Evolutionary conservation across 2,329 filamentous ascomycete genomes (phyloP), one percentile per base, ranked within the genome.

Genomic region (Albophoma yamanashiensis): DNA sequence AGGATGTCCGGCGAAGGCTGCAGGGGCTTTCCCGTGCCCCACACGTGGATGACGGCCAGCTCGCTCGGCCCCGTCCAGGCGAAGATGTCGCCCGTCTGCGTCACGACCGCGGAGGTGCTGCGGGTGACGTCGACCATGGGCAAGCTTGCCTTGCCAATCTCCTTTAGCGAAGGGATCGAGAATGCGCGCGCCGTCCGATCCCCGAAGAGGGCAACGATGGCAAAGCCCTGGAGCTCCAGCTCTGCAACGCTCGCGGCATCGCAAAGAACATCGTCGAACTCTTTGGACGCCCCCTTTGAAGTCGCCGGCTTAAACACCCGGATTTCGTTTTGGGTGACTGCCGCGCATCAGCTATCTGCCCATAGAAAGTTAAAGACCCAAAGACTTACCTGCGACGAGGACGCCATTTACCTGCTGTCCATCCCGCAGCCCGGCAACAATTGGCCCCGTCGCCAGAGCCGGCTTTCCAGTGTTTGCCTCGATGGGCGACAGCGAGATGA

Each of bases 41-140:
- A 97, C 15, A 92, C 84, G 62, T 91, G 88, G n/a, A 96, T 76
- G 36, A 96, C 76, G 0, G 87, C 88, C 57, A 97, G 74, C 73
- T 97, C 92, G 4, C 89, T 91, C 0, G 93, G 93, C 0, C 92
- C 91, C 1, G 87, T 88, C 91, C 92, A 97, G 45, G 87, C 90
- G 64, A 97, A 82, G 25, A 97, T 81, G 67, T 94, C 89, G 7
- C 94, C 93, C 1, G 89, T 88, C 22, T 83, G 79, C 0, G 89
- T 89, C 56, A 97, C 87, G 17, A 86, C 77, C 0, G 89, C 82
- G 39, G 88, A 85, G 1, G 81, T 78, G 59, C 88, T 84, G n/a
- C 91, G 84, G 27, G 84, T 84, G 36, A 87, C 79, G 68, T 97
- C 92, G 4, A 96, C 76, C 71, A 88, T 83, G 4, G 85, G 78